Evolutionary conservation across 2,329 filamentous ascomycete genomes (phyloP), one percentile per base, ranked within the genome.

Genomic region (Zalaria sp.): DNA sequence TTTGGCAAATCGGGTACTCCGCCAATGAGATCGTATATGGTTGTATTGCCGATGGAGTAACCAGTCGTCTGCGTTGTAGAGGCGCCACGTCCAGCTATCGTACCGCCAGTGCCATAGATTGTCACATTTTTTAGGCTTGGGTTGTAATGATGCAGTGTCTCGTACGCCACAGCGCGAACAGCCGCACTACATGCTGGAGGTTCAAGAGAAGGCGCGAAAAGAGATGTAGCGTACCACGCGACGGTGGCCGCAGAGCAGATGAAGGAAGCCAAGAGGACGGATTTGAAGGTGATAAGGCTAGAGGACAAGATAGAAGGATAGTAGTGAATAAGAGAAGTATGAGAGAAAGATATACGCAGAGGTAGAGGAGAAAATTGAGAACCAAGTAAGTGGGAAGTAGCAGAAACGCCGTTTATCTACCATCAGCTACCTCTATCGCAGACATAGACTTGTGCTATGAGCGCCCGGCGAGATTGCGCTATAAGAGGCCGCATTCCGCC

Each of bases 41-140:
- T 67, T 6, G 40, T 34, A 5, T 75, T 57, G 48, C 61, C 51
- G 57, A 74, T 38, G 56, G 67, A 56, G 52, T 80, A 81, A 43
- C 69, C 69, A 2, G 65, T 74, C 25, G 62, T 81, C 46, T 72
- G 66, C 11, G 63, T 66, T 25, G 64, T 65, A 32, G 62, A 66
- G n/a, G 53, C 55, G 1, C 66, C 68, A 44, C 66, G 64, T 2
- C 71, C 71, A 9, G 74, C 74, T 38, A 78, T 78, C 6, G 74
- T 79, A 31, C 74, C 75, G 10, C 73, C 73, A 4, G 69, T 74
- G 4, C 67, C 68, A 47, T 72, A 73, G 46, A 76, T 72, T 44
- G 71, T 75, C 40, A 77, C 59, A 49, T 74, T 75, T 6, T 71
- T 71, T 0, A 74, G 61, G 29, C 59, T 64, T n/a, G 59, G 57